Evolutionary conservation across 2,329 filamentous ascomycete species (phyloP).

Genomic region (Lasiodiplodia sp.): DNA sequence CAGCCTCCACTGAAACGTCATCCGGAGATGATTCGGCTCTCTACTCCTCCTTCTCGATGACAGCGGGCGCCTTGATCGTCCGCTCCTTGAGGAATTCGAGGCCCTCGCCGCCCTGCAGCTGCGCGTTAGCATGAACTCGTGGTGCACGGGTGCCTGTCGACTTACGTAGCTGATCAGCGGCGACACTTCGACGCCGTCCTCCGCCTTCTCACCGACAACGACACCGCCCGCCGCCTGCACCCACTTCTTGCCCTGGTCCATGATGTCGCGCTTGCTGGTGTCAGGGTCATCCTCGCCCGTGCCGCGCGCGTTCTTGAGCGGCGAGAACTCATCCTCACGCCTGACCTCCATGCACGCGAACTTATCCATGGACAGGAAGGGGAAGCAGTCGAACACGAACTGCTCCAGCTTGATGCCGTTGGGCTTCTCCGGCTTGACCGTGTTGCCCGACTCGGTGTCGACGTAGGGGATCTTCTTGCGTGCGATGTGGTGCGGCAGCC

Average conservation of each 20-base stretch:
- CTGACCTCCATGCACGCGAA: slow-evolving; percentile 97
- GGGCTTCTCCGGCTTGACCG: slow-evolving; percentile 88
- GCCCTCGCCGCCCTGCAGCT: slow-evolving; percentile 65
- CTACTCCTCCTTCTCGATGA: slow-evolving; percentile 67
- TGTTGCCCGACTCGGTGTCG: slow-evolving; percentile 77
- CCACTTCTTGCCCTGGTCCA: slow-evolving; percentile 90
- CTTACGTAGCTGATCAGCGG: slow-evolving; percentile 95
- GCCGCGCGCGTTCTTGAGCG: slow-evolving; percentile 82
- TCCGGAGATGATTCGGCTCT: slow-evolving; percentile 22
- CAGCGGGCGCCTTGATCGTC: slow-evolving; percentile 68
- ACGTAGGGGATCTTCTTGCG: slow-evolving; percentile 97
- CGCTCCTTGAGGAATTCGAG: slow-evolving; percentile 66
- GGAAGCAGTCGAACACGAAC: slow-evolving; percentile 99
- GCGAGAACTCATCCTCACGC: slow-evolving; percentile 97
- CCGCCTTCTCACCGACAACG: slow-evolving; percentile 69
- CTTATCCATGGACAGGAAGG: slow-evolving; percentile 81
- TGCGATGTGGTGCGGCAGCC: slow-evolving; percentile 93
- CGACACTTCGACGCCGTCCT: slow-evolving; percentile 83
- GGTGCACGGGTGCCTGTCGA: slow-evolving; percentile 40
- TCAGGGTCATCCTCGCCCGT: slow-evolving; percentile 93
- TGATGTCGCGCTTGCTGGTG: slow-evolving; percentile 89
- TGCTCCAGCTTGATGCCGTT: slow-evolving; percentile 99
- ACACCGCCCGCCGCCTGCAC: slow-evolving; percentile 77
- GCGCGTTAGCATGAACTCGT: slow-evolving; percentile 28
- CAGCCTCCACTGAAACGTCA: slow-evolving; percentile 12